phyloP scores from a whole-genome alignment of 768 basidiomycete genomes.

The Tulasnella calospora region DNA sequence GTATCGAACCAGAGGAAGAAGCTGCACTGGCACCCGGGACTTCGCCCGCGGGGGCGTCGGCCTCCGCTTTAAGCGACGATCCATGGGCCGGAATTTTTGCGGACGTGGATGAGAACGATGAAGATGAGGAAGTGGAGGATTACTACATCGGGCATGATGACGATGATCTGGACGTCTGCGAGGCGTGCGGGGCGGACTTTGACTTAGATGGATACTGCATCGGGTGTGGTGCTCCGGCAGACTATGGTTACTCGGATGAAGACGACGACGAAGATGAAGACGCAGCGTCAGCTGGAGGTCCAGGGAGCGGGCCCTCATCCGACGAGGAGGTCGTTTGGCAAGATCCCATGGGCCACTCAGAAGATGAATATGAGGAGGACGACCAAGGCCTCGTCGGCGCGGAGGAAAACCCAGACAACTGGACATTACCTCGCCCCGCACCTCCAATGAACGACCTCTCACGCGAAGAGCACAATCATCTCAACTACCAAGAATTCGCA shows the following conservation, averaged over 20 bases:
- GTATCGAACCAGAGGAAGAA: slow-evolving; percentile 8
- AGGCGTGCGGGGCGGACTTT: slow-evolving; percentile 1
- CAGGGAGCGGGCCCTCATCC: background rate
- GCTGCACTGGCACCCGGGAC: background rate
- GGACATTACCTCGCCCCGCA: background rate
- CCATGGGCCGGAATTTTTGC: too few species aligned
- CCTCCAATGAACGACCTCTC: slow-evolving; percentile 11
- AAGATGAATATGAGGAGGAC: background rate
- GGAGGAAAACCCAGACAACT: background rate
- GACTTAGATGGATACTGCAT: background rate
- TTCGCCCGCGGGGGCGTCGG: background rate
- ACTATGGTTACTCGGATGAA: background rate
- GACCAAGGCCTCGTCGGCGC: background rate
- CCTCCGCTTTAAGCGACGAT: too few species aligned
- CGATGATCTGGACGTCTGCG: background rate
- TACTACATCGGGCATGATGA: too few species aligned
- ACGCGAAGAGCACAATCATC: background rate
- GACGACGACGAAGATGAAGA: slow-evolving; percentile 2
- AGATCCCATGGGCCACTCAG: background rate
- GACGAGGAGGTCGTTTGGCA: background rate
- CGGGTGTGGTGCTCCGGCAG: background rate
- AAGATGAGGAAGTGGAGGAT: too few species aligned
- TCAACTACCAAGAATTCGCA: background rate
- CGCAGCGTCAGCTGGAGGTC: background rate
- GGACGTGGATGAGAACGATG: too few species aligned